phyloP scores from a whole-genome alignment of 2,329 filamentous ascomycete species.

The Hypoxylon sp. region DNA sequence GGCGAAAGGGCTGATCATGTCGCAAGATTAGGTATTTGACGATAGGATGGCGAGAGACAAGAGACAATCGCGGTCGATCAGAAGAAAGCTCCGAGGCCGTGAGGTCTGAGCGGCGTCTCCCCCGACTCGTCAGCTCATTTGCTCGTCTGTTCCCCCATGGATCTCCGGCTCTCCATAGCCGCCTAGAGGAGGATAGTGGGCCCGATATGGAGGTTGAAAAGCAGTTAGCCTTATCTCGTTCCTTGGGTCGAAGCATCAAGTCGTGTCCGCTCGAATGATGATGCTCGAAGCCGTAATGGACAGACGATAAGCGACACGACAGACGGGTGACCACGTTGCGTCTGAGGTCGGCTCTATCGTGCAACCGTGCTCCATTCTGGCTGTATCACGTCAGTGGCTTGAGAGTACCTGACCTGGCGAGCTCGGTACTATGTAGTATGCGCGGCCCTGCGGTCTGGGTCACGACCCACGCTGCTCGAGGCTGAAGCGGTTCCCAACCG shows the following conservation, averaged over 20 bases:
- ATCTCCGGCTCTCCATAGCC: no score
- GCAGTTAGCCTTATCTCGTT: conserved; percentile 10
- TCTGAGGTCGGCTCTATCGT: conserved; percentile 8
- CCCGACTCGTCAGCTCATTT: no score
- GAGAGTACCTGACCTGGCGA: no score
- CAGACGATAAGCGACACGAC: conserved; percentile 33
- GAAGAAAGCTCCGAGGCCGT: conserved; percentile 29
- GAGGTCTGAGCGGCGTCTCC: conserved; percentile 14
- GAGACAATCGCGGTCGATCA: conserved; percentile 25
- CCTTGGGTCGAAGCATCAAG: conserved; percentile 17
- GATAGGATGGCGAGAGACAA: conserved; percentile 20
- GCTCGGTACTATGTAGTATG: no score
- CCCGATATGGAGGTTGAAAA: conserved; percentile 11
- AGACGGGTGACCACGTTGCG: conserved; percentile 35
- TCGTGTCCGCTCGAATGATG: conserved; percentile 11
- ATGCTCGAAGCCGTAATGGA: conserved; percentile 15
- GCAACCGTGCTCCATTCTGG: conserved; percentile 14
- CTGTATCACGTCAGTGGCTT: conserved; percentile 17
- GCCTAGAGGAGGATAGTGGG: conserved; percentile 11
- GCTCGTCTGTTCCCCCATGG: no score
- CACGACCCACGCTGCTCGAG: conserved; percentile 24
- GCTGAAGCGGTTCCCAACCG: conserved; percentile 14
- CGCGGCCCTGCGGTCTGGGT: conserved; percentile 13
- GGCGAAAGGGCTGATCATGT: conserved; percentile 28
- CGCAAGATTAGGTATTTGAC: conserved; percentile 31